Evolutionary conservation across 805 yeast species (phyloP), one percentile per base, ranked within the genome.

Genomic region (Myxozyma melibiosi): DNA sequence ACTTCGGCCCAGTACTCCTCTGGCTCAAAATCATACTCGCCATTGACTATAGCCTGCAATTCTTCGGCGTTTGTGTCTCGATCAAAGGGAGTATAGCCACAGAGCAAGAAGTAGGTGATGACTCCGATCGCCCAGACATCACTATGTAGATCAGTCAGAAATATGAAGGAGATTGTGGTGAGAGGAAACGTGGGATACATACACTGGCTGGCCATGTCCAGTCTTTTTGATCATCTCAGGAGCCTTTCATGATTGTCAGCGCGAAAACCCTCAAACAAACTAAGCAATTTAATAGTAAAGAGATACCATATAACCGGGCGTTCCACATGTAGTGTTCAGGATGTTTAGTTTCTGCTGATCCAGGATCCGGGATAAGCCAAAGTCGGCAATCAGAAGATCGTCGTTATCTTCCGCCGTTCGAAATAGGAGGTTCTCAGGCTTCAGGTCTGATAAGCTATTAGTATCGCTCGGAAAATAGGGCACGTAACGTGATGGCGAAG

Each of bases 81-180:
- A 65, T 86, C 91, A 69, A 86, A 86, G 0, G 92, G 92, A 72
- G 86, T 81, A 67, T 85, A 86, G 1, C 91, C 91, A 59, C 86
- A 78, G 14, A 84, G 76, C 78, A 85, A 78, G 65, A 86, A 85
- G 68, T 85, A 86, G 1, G 85, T 78, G 33, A 85, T 73, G 2
- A 86, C 90, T 1, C 91, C 92, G 27, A 86, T 74, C 0, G 91
- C 86, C 92, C 92, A 86, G 31, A 86, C 76, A 67, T 86, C 92
- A 6, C 64, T 61, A 40, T n/a, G 3, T 14, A 11, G 16, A 41
- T 9, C 30, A 18, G 18, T 35, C 34, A 24, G 24, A 22, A 13
- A 16, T 24, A 11, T 3, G 22, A 4, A 27, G 14, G 24, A 37
- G 41, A 20, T n/a, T n/a, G n/a, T n/a, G n/a, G n/a, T n/a, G n/a